phyloP scores from a whole-genome alignment of 768 basidiomycete species.

The Leucogyrophana mollusca region DNA sequence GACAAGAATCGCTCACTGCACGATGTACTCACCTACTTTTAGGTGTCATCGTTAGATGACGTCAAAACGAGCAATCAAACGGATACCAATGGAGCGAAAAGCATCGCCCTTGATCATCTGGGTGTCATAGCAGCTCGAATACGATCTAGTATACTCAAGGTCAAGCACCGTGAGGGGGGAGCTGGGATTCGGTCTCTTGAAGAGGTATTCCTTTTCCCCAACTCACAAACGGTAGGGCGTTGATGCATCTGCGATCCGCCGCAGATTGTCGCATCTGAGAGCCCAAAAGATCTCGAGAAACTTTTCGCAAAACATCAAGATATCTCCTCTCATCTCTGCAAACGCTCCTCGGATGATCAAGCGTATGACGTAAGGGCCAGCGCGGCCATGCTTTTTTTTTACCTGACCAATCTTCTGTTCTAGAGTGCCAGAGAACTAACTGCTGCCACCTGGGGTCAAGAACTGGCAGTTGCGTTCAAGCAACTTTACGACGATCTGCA shows the following conservation, averaged over 20 bases:
- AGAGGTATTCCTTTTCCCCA: constrained; percentile 47
- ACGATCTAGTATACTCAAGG: constrained; percentile 51
- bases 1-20: background rate
- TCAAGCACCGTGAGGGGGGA: constrained; percentile 31
- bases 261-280: constrained; percentile 57
- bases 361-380: constrained; percentile 64
- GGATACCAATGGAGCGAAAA: constrained; percentile 85
- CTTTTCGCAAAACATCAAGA: constrained; percentile 64
- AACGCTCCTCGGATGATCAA: constrained; percentile 75
- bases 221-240: too few species aligned
- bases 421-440: constrained; percentile 86
- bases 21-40: background rate
- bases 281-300: constrained; percentile 52
- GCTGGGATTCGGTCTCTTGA: constrained; percentile 57
- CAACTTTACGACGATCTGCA: constrained; percentile 52
- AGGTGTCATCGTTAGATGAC: constrained; percentile 86
- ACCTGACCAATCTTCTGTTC: constrained; percentile 4
- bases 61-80: constrained; percentile 59
- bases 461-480: constrained; percentile 69
- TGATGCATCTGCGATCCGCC: too few species aligned
- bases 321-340: constrained; percentile 64
- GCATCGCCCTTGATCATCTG: constrained; percentile 89
- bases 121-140: constrained; percentile 90
- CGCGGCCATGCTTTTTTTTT: background rate
- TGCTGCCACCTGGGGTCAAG: constrained; percentile 78